phyloP scores from a whole-genome alignment of 2,329 filamentous ascomycete species.

The Curvularia hawaiiensis region DNA sequence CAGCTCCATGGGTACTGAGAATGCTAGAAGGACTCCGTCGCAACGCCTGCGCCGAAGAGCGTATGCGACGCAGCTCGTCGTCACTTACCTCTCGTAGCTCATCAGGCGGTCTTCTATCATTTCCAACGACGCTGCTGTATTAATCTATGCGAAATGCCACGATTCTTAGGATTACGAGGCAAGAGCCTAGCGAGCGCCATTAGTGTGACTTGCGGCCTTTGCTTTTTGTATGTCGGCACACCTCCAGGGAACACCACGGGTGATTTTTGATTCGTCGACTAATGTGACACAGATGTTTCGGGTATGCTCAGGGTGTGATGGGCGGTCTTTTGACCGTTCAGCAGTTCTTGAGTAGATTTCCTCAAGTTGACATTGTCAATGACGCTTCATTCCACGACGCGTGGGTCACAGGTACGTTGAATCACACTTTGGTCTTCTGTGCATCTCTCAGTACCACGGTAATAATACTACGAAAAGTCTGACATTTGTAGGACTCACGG shows the following conservation, averaged over 20 bases:
- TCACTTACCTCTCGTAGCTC: background rate
- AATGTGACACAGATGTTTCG: slow-evolving; percentile 51
- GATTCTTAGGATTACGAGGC: slow-evolving; percentile 32
- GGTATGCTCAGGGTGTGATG: slow-evolving; percentile 73
- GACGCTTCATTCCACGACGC: slow-evolving; percentile 27
- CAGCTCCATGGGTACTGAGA: background rate
- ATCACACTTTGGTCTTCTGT: background rate
- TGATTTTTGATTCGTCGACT: slow-evolving; percentile 10
- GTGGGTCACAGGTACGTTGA: slow-evolving; percentile 31
- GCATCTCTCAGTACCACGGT: background rate
- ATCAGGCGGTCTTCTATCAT: background rate
- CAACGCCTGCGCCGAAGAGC: background rate
- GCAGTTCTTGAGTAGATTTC: slow-evolving; percentile 56
- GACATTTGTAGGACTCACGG: slow-evolving; percentile 30
- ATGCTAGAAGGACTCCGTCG: slow-evolving; percentile 2
- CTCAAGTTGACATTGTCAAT: slow-evolving; percentile 33
- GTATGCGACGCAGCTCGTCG: background rate
- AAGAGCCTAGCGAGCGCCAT: slow-evolving; percentile 26
- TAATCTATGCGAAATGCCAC: slow-evolving; percentile 21
- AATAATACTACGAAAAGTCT: background rate
- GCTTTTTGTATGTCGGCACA: slow-evolving; percentile 30
- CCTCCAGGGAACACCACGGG: background rate
- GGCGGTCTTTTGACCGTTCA: slow-evolving; percentile 70
- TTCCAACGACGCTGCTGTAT: slow-evolving; percentile 1
- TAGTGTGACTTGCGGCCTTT: slow-evolving; percentile 34